Evolutionary conservation across 129 eudicot genomes (phyloP).

Genomic region (Helichrysum umbraculigerum): DNA sequence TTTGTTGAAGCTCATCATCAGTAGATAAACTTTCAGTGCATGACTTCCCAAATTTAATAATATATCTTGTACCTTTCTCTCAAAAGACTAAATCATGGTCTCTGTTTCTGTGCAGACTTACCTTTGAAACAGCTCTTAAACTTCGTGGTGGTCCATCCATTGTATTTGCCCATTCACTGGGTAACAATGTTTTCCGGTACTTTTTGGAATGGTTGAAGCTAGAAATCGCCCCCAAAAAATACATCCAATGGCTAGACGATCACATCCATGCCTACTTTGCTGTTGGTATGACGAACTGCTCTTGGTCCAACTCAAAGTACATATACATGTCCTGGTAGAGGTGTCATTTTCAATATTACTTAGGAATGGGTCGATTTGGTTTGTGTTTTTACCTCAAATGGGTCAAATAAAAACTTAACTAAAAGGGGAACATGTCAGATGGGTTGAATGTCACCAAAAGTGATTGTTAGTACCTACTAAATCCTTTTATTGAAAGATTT

Average conservation of each 20-base stretch:
- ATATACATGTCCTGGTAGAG: constrained; percentile 20
- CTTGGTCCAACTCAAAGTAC: constrained; percentile 9
- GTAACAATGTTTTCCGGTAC: constrained; percentile 94
- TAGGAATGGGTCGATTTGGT: too few species aligned
- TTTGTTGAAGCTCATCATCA: too few species aligned
- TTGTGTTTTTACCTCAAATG: too few species aligned
- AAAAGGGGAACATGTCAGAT: too few species aligned
- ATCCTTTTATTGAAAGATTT: too few species aligned
- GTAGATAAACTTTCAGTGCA: too few species aligned
- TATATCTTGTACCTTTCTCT: background rate
- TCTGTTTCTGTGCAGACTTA: constrained; percentile 56
- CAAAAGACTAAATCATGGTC: background rate
- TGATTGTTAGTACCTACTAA: too few species aligned
- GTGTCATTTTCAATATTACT: background rate
- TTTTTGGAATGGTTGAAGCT: constrained; percentile 96
- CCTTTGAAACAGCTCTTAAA: constrained; percentile 90
- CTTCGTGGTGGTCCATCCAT: constrained; percentile 96
- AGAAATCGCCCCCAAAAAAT: constrained; percentile 83
- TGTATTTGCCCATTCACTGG: constrained; percentile 95
- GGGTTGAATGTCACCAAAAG: too few species aligned
- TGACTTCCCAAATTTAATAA: too few species aligned
- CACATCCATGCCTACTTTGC: constrained; percentile 98
- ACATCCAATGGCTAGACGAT: constrained; percentile 79
- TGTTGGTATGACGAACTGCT: constrained; percentile 53
- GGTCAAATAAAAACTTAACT: too few species aligned